Percentiles rank a stretch among this genome's conserved stretches.
phyloP scores from a whole-genome alignment of 495 filamentous ascomycete genomes.

The Thozetella sp. region DNA sequence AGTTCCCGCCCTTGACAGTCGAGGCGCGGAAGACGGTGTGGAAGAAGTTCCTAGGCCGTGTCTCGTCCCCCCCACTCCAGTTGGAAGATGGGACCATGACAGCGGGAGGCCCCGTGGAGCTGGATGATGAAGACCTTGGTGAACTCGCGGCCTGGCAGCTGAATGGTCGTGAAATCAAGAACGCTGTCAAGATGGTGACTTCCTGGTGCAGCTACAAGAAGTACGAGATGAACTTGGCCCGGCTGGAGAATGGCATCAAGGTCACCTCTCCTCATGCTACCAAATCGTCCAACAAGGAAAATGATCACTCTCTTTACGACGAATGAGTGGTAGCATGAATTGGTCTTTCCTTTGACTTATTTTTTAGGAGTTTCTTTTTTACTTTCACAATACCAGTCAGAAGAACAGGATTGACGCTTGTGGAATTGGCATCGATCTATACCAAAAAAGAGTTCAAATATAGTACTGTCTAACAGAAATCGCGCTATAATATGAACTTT shows the following conservation, averaged over 20 bases:
- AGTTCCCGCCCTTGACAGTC: slow-evolving; percentile 24
- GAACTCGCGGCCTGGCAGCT: slow-evolving; percentile 45
- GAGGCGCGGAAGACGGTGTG: slow-evolving; percentile 28
- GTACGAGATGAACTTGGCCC: slow-evolving; percentile 28
- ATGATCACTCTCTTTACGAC: slow-evolving; percentile 21
- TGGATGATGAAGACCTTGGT: slow-evolving; percentile 44
- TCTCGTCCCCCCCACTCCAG: neutral
- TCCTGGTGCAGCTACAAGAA: slow-evolving; percentile 37
- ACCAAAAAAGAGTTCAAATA: no score
- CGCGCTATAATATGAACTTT: no score
- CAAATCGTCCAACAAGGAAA: slow-evolving; percentile 10
- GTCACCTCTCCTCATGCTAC: slow-evolving; percentile 30
- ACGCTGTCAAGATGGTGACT: slow-evolving; percentile 54
- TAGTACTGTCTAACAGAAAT: no score
- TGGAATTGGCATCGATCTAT: no score
- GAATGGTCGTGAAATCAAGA: slow-evolving; percentile 69
- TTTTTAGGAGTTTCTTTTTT: no score
- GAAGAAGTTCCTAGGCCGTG: slow-evolving; percentile 27
- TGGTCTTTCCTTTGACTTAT: no score
- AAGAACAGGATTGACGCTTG: no score
- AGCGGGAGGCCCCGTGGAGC: slow-evolving; percentile 20
- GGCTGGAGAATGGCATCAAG: slow-evolving; percentile 34
- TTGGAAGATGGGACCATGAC: neutral
- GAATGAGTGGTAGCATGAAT: no score
- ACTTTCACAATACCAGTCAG: no score